A percentile compares a stretch with the other conserved stretches of the same genome.
These are phyloP conservation scores for Fistulinella cinereoalba DNA, from an alignment of 1,284 basidiomycete species.

Conservation along the genomic window DNA sequence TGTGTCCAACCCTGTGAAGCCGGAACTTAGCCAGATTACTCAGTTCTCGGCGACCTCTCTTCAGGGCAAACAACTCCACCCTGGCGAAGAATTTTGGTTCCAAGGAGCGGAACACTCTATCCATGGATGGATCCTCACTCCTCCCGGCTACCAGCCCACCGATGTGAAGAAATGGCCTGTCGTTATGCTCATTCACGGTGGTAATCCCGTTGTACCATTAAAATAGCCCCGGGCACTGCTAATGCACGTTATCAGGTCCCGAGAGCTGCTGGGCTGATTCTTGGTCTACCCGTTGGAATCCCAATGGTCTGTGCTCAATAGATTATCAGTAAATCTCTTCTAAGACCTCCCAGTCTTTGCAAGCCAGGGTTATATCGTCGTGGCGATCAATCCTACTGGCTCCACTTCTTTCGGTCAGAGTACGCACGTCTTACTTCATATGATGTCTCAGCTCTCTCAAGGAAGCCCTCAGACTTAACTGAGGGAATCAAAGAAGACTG, in stretches of 20 bases:
- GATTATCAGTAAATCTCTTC: neutral
- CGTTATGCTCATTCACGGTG: constrained; percentile 75
- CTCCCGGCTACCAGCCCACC: constrained; percentile 65
- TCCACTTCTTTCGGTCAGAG: constrained; percentile 87
- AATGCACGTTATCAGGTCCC: constrained; percentile 46
- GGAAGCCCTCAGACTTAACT: constrained; percentile 59
- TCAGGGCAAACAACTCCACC: constrained; percentile 51
- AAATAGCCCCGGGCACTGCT: neutral
- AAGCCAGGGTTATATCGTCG: constrained; percentile 80
- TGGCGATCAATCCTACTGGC: constrained; percentile 87
- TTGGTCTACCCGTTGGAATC: constrained; percentile 89
- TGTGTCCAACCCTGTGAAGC: constrained; percentile 27
- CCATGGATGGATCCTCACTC: constrained; percentile 82
- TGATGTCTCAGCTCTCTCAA: constrained; percentile 2
- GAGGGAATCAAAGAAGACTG: constrained; percentile 78
- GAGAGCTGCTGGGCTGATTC: constrained; percentile 80
- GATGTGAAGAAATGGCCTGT: constrained; percentile 75
- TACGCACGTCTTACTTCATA: constrained; percentile 26
- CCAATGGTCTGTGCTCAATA: constrained; percentile 51
- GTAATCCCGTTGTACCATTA: constrained; percentile 23
- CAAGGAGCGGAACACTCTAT: constrained; percentile 71
- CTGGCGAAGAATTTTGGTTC: constrained; percentile 83
- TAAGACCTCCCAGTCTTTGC: constrained; percentile 55
- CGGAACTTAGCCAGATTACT: constrained; percentile 53
- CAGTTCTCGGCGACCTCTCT: constrained; percentile 58